Percentiles rank a stretch among this genome's conserved stretches.
These are phyloP conservation scores for Coemansia asiatica DNA, from an alignment of 192 early-diverging fungal species.

Conservation along the genomic window DNA sequence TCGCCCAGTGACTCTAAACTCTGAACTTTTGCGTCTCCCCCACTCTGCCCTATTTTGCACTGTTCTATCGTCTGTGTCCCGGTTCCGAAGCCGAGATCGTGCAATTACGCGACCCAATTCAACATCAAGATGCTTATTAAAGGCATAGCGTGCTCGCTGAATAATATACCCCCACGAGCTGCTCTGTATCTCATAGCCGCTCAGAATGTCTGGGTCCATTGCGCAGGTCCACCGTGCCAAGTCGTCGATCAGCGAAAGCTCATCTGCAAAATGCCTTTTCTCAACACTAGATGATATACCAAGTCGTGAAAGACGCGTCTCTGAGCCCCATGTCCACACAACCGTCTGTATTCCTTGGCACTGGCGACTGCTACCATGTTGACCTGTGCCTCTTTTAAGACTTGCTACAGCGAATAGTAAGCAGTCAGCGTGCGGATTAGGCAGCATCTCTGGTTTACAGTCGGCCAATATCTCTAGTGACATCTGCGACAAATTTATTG, in stretches of 20 bases:
- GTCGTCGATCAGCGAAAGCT: slow-evolving; percentile 60
- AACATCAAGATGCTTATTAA: slow-evolving; percentile 46
- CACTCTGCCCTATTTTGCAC: slow-evolving; percentile 35
- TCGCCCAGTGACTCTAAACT: slow-evolving; percentile 67
- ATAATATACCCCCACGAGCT: slow-evolving; percentile 89
- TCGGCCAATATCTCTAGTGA: slow-evolving; percentile 23
- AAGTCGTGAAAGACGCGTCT: slow-evolving; percentile 9
- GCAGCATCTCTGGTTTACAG: slow-evolving; percentile 54
- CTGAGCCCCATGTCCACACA: slow-evolving; percentile 27
- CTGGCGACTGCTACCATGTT: background rate
- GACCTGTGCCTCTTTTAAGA: background rate
- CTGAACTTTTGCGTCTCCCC: slow-evolving; percentile 64
- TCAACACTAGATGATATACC: slow-evolving; percentile 20
- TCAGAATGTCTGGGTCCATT: slow-evolving; percentile 82
- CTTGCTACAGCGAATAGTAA: slow-evolving; percentile 51
- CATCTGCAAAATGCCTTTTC: slow-evolving; percentile 53
- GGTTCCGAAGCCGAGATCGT: background rate
- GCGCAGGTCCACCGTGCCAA: slow-evolving; percentile 59
- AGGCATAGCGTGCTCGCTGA: slow-evolving; percentile 55
- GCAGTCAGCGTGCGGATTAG: slow-evolving; percentile 69
- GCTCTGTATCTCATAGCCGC: slow-evolving; percentile 84
- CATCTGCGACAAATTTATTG: slow-evolving; percentile 21
- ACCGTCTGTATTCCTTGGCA: background rate
- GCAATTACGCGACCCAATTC: slow-evolving; percentile 56
- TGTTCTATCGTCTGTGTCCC: background rate